These are phyloP conservation scores for Eucalyptus coolabah DNA, from an alignment of 345 rosid genomes.

Conservation along the genomic window DNA sequence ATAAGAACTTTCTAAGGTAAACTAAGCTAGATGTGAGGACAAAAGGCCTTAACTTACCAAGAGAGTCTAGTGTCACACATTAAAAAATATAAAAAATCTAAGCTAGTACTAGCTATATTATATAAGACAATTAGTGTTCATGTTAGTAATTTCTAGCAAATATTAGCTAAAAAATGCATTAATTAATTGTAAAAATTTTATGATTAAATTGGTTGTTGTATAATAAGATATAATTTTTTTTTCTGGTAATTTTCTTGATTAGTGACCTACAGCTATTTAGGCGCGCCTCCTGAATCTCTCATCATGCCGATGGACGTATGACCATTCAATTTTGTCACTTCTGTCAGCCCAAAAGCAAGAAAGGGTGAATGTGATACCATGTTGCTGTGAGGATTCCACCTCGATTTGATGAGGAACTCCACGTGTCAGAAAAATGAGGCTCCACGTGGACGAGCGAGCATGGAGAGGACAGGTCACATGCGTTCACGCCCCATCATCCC, in stretches of 20 bases:
- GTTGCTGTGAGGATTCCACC: neutral
- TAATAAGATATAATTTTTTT: too few species aligned
- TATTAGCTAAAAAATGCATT: too few species aligned
- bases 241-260: too few species aligned
- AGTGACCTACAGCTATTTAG: neutral
- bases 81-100: too few species aligned
- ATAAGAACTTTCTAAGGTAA: too few species aligned
- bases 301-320: neutral
- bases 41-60: too few species aligned
- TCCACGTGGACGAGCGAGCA: neutral
- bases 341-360: neutral
- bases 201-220: rapidly evolving
- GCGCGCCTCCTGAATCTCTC: neutral
- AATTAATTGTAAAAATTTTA: neutral
- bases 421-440: neutral
- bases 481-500: neutral
- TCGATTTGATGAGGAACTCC: neutral
- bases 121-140: rapidly evolving
- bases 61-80: too few species aligned
- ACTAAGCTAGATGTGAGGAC: too few species aligned
- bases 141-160: too few species aligned
- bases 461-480: neutral
- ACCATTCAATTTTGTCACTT: neutral
- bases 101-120: rapidly evolving
- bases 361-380: neutral